A percentile compares a stretch with the other conserved stretches of the same genome.
phyloP scores from a whole-genome alignment of 1,284 basidiomycete species.

The Spongispora temasekensis region DNA sequence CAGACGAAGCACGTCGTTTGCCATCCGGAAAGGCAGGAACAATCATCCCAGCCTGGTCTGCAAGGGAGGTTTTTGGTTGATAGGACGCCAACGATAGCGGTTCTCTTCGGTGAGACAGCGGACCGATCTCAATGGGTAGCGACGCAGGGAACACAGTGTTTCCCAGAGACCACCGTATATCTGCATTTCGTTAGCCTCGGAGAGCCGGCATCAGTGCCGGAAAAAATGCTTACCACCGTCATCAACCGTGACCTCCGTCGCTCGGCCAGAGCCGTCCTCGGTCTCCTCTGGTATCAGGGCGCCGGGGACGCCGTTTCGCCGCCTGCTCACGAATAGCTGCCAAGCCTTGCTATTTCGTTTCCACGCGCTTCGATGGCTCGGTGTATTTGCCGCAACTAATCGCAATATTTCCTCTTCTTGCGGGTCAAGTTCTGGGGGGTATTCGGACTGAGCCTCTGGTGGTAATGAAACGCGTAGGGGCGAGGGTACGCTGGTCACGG shows the following conservation, averaged over 20 bases:
- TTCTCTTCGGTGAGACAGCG: conserved; percentile 39
- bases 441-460: conserved; percentile 17
- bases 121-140: conserved; percentile 59
- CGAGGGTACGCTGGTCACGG: conserved; percentile 1
- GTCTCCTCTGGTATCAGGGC: conserved; percentile 51
- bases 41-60: conserved; percentile 35
- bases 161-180: conserved; percentile 25
- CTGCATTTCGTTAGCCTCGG: conserved; percentile 15
- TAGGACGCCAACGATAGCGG: conserved; percentile 54
- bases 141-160: conserved; percentile 49
- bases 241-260: conserved; percentile 16
- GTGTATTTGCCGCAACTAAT: conserved; percentile 64
- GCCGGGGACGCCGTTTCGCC: conserved; percentile 38
- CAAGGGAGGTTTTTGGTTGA: conserved; percentile 49
- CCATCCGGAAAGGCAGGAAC: conserved; percentile 27
- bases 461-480: neutral
- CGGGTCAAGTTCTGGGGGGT: conserved; percentile 35
- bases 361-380: conserved; percentile 73
- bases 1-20: conserved; percentile 40
- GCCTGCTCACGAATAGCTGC: conserved; percentile 57
- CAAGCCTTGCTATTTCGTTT: conserved; percentile 62
- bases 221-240: conserved; percentile 25
- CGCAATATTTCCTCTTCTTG: conserved; percentile 58
- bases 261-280: conserved; percentile 34
- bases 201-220: neutral